phyloP scores from a whole-genome alignment of 2,329 filamentous ascomycete species.

The Aspergillus sp. region DNA sequence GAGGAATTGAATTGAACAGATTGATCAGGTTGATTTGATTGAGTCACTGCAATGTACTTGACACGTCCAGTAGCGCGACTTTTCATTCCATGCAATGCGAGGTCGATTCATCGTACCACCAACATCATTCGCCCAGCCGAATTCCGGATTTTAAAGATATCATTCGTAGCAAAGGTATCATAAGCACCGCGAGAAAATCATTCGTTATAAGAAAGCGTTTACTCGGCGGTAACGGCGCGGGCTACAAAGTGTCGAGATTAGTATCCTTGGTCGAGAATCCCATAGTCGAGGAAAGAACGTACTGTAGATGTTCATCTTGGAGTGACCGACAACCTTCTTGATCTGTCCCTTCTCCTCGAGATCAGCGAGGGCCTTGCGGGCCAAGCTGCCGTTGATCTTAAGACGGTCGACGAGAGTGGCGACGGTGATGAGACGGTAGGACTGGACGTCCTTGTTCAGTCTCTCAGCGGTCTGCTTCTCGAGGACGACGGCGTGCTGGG shows the following conservation, averaged over 20 bases:
- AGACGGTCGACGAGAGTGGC: constrained; percentile 98
- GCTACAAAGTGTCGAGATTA: constrained; percentile 25
- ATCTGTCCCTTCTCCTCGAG: constrained; percentile 98
- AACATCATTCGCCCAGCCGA: constrained; percentile 39
- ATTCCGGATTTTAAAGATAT: constrained; percentile 38
- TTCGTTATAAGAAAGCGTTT: constrained; percentile 34
- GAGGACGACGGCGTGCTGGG: constrained; percentile 96
- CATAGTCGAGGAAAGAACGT: constrained; percentile 40
- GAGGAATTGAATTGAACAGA: constrained; percentile 20
- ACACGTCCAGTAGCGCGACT: constrained; percentile 31
- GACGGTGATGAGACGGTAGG: constrained; percentile 98
- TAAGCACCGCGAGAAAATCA: constrained; percentile 36
- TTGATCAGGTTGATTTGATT: constrained; percentile 24
- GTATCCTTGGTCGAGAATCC: neutral
- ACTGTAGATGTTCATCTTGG: constrained; percentile 99
- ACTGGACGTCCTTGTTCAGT: constrained; percentile 99
- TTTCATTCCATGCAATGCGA: constrained; percentile 31
- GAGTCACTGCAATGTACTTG: constrained; percentile 32
- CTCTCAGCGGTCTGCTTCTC: constrained; percentile 97
- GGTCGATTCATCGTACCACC: constrained; percentile 30
- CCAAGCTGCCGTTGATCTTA: constrained; percentile 99
- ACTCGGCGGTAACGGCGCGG: constrained; percentile 47
- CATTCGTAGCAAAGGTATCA: constrained; percentile 39
- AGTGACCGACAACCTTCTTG: constrained; percentile 95
- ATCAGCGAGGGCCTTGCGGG: constrained; percentile 83